Evolutionary conservation across 768 basidiomycete species (phyloP), one percentile per base, ranked within the genome.

Genomic region (Pulveroboletus sp.): DNA sequence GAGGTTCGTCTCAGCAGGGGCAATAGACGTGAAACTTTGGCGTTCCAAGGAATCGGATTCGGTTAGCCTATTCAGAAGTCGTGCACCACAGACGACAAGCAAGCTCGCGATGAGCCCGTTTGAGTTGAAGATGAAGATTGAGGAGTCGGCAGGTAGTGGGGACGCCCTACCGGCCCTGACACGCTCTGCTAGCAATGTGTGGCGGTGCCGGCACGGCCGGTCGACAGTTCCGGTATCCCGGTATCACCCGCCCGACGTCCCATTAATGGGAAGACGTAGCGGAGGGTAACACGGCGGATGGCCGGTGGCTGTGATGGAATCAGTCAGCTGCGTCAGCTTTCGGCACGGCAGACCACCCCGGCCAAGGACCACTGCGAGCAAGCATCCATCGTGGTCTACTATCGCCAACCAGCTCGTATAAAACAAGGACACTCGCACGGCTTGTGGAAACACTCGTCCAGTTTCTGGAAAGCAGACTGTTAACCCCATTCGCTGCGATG

Each of bases 401-500:
- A 15, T 35, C 51, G 24, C 31, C 37, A 17, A 30, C 40, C 12
- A 46, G 33, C 41, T 43, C 41, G 36, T 28, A 43, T 32, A 21
- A 35, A 43, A 24, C 14, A 36, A 43, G 14, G 39, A 40, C 18
- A 26, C 26, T 17, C 36, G 15, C 31, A 27, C 36, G 8, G 12
- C 12, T 17, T 26, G 26, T 43, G 39, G 18, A 10, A n/a, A 26
- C 39, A 42, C 33, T 46, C 31, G 37, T 37, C 32, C 35, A 30
- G 21, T 21, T 21, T 36, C 41, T 52, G 37, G 46, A 17, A 75
- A 75, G 75, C 73, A 50, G 12, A 57, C 70, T 70, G 39, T 31
- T 35, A 12, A 27, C 27, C 8, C 35, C 31, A 36, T 9, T 24
- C 38, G 33, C 21, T 33, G 54, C 57, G 58, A 83, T 85, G 81